These are phyloP conservation scores for Sanghuangporus weigelae DNA, from an alignment of 1,284 basidiomycete genomes.

Conservation along the genomic window DNA sequence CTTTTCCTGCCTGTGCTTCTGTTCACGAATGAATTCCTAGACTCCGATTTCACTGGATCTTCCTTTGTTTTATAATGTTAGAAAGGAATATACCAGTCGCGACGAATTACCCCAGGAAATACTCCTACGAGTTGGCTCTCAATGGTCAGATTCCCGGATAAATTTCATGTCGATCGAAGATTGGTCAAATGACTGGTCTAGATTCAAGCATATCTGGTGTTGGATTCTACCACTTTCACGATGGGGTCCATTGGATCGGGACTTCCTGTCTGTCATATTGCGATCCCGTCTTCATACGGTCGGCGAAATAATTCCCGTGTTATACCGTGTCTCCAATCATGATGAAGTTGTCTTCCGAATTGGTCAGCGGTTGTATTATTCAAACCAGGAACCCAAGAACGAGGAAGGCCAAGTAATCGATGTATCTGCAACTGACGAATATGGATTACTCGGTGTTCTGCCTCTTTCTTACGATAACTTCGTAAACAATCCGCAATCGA, in stretches of 20 bases:
- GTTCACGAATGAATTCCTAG: neutral
- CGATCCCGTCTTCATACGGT: neutral
- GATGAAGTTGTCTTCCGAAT: constrained; percentile 1
- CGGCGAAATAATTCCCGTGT: constrained; percentile 1
- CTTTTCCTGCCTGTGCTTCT: neutral
- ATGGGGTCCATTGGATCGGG: constrained; percentile 4
- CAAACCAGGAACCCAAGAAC: neutral
- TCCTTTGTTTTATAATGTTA: neutral
- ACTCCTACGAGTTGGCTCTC: no score
- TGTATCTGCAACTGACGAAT: neutral
- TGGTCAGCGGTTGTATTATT: neutral
- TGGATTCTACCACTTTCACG: constrained; percentile 7
- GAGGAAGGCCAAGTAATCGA: neutral
- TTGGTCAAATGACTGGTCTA: constrained; percentile 11
- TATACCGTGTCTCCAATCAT: neutral
- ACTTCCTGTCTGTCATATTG: neutral
- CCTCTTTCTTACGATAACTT: constrained; percentile 1
- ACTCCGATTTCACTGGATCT: neutral
- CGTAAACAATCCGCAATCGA: neutral
- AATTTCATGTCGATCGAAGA: neutral
- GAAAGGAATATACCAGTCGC: neutral
- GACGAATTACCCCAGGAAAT: neutral
- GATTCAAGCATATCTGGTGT: neutral
- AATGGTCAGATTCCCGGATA: neutral
- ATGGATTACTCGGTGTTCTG: neutral